These are phyloP conservation scores for Cordyceps farinosa DNA, from an alignment of 2,329 filamentous ascomycete genomes.

Conservation along the genomic window DNA sequence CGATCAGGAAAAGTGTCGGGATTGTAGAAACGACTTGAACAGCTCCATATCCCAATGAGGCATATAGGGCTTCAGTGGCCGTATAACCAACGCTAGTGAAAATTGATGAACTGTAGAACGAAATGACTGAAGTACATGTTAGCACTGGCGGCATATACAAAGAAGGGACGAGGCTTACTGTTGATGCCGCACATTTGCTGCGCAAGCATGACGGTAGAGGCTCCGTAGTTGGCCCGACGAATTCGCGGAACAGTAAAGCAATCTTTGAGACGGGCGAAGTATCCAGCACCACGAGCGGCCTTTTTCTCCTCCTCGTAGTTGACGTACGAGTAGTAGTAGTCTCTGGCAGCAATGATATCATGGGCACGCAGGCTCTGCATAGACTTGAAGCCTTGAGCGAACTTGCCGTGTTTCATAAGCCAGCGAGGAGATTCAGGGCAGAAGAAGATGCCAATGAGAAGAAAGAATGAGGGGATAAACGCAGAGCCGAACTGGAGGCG, in stretches of 20 bases:
- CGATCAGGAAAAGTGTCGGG: constrained; percentile 30
- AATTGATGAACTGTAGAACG: constrained; percentile 64
- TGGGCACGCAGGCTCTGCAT: constrained; percentile 48
- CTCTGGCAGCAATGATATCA: constrained; percentile 52
- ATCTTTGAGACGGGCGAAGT: constrained; percentile 41
- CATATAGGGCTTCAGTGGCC: constrained; percentile 45
- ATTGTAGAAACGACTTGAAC: constrained; percentile 42
- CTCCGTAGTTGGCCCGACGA: constrained; percentile 69
- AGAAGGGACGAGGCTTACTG: constrained; percentile 33
- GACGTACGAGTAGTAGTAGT: constrained; percentile 50
- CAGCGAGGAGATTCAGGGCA: constrained; percentile 63
- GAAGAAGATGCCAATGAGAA: constrained; percentile 55
- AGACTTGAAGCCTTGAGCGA: constrained; percentile 54
- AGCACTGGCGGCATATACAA: constrained; percentile 29
- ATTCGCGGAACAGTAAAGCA: constrained; percentile 64
- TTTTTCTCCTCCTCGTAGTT: constrained; percentile 32
- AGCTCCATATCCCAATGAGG: constrained; percentile 43
- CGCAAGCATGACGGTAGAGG: constrained; percentile 73
- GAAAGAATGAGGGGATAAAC: constrained; percentile 49
- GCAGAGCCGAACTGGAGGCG: constrained; percentile 60
- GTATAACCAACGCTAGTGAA: constrained; percentile 52
- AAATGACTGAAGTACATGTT: constrained; percentile 45
- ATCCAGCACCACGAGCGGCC: constrained; percentile 27
- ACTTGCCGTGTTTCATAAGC: constrained; percentile 60
- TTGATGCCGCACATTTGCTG: constrained; percentile 57